These are phyloP conservation scores for Coniochaeta sp. DNA, from an alignment of 2,329 filamentous ascomycete genomes.

Conservation along the genomic window DNA sequence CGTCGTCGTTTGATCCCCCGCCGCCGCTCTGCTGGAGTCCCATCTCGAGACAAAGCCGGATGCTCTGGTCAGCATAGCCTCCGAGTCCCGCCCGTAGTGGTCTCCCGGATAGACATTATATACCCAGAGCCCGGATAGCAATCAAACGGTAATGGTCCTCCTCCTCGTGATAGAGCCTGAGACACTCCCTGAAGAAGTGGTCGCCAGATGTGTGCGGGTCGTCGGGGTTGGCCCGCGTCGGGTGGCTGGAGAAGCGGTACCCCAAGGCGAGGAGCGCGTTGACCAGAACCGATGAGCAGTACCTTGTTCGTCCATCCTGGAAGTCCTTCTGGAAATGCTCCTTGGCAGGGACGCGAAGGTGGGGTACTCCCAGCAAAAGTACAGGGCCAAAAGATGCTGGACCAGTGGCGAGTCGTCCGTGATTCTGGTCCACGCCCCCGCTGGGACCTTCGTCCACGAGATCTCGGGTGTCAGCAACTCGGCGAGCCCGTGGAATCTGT, in stretches of 20 bases:
- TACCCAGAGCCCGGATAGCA: constrained; percentile 66
- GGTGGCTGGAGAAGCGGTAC: constrained; percentile 61
- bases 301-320: constrained; percentile 50
- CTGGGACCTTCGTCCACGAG: constrained; percentile 33
- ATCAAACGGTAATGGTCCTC: constrained; percentile 55
- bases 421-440: constrained; percentile 52
- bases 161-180: constrained; percentile 51
- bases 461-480: constrained; percentile 40
- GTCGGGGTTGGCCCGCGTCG: constrained; percentile 53
- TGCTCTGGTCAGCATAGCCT: constrained; percentile 65
- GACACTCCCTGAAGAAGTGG: constrained; percentile 66
- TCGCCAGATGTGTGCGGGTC: constrained; percentile 62
- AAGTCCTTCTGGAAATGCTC: constrained; percentile 65
- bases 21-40: constrained; percentile 52
- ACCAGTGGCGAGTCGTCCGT: constrained; percentile 52
- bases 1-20: constrained; percentile 40
- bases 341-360: constrained; percentile 65
- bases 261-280: constrained; percentile 60
- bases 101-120: constrained; percentile 72
- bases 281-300: constrained; percentile 60
- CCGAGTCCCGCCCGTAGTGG: constrained; percentile 63
- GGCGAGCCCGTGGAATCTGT: constrained; percentile 27
- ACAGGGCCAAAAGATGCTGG: constrained; percentile 56
- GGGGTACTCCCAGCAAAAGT: constrained; percentile 72
- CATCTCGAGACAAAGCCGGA: constrained; percentile 65